phyloP scores from a whole-genome alignment of 768 basidiomycete species.

The Rhodotorula diobovata region DNA sequence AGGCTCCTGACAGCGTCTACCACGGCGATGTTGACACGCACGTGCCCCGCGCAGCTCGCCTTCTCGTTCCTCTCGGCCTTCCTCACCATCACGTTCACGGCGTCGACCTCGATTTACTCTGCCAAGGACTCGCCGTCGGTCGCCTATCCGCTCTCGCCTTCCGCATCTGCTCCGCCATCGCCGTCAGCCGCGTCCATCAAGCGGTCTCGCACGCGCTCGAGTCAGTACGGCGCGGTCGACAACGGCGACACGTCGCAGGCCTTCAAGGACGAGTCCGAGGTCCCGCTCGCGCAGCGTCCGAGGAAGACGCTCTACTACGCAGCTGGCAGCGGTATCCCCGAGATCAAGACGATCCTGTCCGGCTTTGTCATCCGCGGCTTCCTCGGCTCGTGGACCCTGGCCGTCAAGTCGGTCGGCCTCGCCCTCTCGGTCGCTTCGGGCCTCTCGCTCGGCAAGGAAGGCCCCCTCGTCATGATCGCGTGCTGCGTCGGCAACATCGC shows the following conservation, averaged over 20 bases:
- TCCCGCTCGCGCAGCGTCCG: constrained; percentile 5
- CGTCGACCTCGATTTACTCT: constrained; percentile 80
- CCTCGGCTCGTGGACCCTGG: constrained; percentile 76
- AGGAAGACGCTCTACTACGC: constrained; percentile 47
- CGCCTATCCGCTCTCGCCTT: constrained; percentile 3
- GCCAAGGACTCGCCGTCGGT: constrained; percentile 69
- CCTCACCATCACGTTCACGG: constrained; percentile 80
- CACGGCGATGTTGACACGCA: too few species aligned
- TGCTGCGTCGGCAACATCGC: constrained; percentile 89
- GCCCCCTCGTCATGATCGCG: constrained; percentile 87
- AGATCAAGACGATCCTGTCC: constrained; percentile 89
- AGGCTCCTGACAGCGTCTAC: too few species aligned
- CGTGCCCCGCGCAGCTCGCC: constrained; percentile 55
- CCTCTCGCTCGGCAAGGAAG: constrained; percentile 74
- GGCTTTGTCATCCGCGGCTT: constrained; percentile 75
- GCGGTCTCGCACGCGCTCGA: background rate
- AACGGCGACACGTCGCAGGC: background rate
- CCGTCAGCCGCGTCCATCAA: background rate
- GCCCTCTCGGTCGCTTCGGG: constrained; percentile 89
- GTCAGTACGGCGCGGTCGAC: background rate
- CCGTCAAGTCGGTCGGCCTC: constrained; percentile 73
- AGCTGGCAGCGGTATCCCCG: constrained; percentile 91
- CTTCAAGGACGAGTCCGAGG: background rate
- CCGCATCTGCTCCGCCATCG: background rate
- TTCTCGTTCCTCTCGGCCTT: constrained; percentile 68